Percentiles rank a stretch among this genome's conserved stretches.
Evolutionary conservation across 495 filamentous ascomycete genomes (phyloP).

Genomic region (Penicillium alfredii): DNA sequence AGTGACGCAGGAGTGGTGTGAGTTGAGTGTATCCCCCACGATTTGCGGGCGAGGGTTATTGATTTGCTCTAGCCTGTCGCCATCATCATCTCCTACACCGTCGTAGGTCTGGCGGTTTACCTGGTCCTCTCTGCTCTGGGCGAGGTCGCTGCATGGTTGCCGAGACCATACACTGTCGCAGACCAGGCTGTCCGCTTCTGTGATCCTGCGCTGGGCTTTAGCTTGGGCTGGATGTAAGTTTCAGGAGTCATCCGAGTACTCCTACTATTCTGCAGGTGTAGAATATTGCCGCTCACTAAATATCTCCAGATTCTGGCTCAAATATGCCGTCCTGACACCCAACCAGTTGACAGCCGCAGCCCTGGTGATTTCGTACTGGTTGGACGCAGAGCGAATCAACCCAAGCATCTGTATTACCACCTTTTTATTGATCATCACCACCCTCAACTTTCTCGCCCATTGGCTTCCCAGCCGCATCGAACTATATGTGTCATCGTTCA

Average conservation of each 20-base stretch:
- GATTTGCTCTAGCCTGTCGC: slow-evolving; percentile 37
- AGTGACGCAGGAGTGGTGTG: slow-evolving; percentile 30
- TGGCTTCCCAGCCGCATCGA: slow-evolving; percentile 45
- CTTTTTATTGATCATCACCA: slow-evolving; percentile 56
- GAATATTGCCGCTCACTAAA: background rate
- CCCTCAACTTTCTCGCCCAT: slow-evolving; percentile 54
- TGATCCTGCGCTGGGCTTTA: slow-evolving; percentile 59
- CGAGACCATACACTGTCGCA: slow-evolving; percentile 50
- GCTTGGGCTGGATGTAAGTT: slow-evolving; percentile 49
- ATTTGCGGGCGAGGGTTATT: too few species aligned
- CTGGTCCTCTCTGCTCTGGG: slow-evolving; percentile 57
- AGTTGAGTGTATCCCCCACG: too few species aligned
- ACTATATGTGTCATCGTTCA: slow-evolving; percentile 52
- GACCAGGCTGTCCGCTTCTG: slow-evolving; percentile 57
- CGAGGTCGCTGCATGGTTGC: slow-evolving; percentile 59
- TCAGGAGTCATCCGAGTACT: too few species aligned
- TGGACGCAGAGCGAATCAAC: slow-evolving; percentile 51
- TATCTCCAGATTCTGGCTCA: slow-evolving; percentile 43
- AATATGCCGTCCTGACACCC: slow-evolving; percentile 71
- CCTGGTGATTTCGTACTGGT: slow-evolving; percentile 68
- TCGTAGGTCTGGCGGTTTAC: slow-evolving; percentile 56
- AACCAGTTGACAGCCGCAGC: slow-evolving; percentile 74
- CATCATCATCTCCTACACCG: slow-evolving; percentile 60
- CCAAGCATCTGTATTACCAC: slow-evolving; percentile 69
- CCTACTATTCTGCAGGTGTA: background rate